Conservation (phyloP, 2,329 filamentous ascomycete genomes). For the Penicillium sp. region DNA sequence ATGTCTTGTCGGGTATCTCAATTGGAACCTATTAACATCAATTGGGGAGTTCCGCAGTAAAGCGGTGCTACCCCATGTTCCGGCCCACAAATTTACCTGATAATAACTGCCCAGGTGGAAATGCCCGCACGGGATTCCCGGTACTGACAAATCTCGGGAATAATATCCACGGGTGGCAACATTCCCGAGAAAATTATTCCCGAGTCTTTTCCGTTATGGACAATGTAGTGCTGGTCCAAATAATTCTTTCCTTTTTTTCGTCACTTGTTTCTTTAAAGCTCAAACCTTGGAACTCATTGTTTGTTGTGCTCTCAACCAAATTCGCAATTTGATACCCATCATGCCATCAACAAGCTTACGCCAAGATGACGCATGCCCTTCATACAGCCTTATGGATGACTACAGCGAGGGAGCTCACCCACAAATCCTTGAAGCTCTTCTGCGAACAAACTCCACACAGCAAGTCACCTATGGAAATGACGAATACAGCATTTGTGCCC, state of each 20-base stretch:
- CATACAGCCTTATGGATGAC: constrained; percentile 51
- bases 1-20: background rate
- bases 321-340: background rate
- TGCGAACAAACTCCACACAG: constrained; percentile 45
- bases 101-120: constrained; percentile 7
- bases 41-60: background rate
- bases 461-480: constrained; percentile 50
- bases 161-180: constrained; percentile 2
- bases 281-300: background rate
- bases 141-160: constrained; percentile 18
- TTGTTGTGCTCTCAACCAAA: constrained; percentile 1
- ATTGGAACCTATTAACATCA: background rate
- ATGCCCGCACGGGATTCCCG: constrained; percentile 16
- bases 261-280: background rate
- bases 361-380: constrained; percentile 24
- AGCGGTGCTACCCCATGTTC: constrained; percentile 1
- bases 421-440: constrained; percentile 46
- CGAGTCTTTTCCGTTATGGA: constrained; percentile 17
- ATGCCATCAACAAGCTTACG: constrained; percentile 24
- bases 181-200: constrained; percentile 23
- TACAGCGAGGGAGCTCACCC: constrained; percentile 54
- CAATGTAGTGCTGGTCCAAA: constrained; percentile 20
- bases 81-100: constrained; percentile 20
- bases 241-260: constrained; percentile 1
- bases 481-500: constrained; percentile 43